phyloP scores from a whole-genome alignment of 495 filamentous ascomycete genomes.

The Xylaria grammica region DNA sequence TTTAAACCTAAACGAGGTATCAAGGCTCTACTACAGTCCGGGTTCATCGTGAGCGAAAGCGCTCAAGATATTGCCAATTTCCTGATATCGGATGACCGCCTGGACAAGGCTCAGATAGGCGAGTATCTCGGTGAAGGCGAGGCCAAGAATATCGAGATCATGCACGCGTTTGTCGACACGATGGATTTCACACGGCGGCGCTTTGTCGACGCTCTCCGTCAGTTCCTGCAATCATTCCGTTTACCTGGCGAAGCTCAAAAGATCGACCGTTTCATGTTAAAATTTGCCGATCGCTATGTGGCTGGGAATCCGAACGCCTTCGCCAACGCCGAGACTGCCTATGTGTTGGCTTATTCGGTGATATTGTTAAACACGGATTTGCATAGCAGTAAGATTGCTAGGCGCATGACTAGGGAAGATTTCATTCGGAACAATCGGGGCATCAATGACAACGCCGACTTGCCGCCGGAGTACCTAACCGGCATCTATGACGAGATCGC shows the following conservation, averaged over 20 bases:
- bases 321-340: constrained; percentile 97
- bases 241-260: constrained; percentile 97
- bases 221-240: constrained; percentile 93
- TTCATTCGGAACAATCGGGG: constrained; percentile 99
- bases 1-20: constrained; percentile 97
- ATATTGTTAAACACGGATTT: constrained; percentile 97
- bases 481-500: constrained; percentile 92
- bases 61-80: constrained; percentile 88
- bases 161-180: constrained; percentile 95
- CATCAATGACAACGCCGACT: constrained; percentile 94
- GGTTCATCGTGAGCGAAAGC: constrained; percentile 78
- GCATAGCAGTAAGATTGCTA: constrained; percentile 85
- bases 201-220: constrained; percentile 89
- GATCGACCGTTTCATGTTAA: constrained; percentile 99
- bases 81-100: constrained; percentile 69
- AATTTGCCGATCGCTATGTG: constrained; percentile 95
- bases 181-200: constrained; percentile 96
- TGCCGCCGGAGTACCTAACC: constrained; percentile 89
- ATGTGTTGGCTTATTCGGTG: constrained; percentile 93
- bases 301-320: constrained; percentile 96
- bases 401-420: constrained; percentile 91
- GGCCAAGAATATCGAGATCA: constrained; percentile 87
- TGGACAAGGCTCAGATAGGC: constrained; percentile 91
- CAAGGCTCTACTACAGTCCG: constrained; percentile 78
- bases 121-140: constrained; percentile 97